Conservation (phyloP, 2,329 filamentous ascomycete genomes). For the Talaromyces sp. region DNA sequence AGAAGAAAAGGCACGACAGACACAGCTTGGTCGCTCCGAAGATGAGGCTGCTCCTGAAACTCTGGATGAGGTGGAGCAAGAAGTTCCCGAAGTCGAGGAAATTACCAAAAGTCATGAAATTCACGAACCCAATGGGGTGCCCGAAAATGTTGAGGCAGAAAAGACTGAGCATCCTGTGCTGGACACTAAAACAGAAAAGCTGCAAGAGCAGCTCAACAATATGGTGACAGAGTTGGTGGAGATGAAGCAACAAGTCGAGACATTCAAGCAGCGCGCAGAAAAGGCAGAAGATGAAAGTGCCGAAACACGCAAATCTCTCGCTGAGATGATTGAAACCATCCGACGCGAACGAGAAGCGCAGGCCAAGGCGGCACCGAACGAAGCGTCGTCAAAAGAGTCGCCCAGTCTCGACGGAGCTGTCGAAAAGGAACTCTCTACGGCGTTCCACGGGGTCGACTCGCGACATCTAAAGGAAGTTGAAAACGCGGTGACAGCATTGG, state of each 20-base stretch:
- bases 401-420: not conserved
- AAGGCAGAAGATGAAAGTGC: conserved; percentile 73
- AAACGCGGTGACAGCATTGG: conserved; percentile 40
- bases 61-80: conserved; percentile 19
- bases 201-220: conserved; percentile 68
- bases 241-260: conserved; percentile 73
- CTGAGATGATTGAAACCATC: conserved; percentile 83
- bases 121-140: conserved; percentile 9
- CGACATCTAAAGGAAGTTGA: conserved; percentile 36
- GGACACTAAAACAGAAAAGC: conserved; percentile 37
- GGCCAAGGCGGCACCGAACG: conserved; percentile 21
- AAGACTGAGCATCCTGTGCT: conserved; percentile 22
- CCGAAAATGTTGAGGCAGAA: conserved; percentile 13
- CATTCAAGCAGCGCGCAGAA: conserved; percentile 72
- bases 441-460: conserved; percentile 42
- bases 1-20: conserved; percentile 70
- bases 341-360: conserved; percentile 56
- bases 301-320: conserved; percentile 66
- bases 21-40: conserved; percentile 30
- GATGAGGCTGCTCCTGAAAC: conserved; percentile 47
- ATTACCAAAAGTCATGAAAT: conserved; percentile 1
- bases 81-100: conserved; percentile 14
- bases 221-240: conserved; percentile 77
- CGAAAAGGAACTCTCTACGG: not conserved
- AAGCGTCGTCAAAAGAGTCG: not conserved